A percentile compares a stretch with the other conserved stretches of the same genome.
These are phyloP conservation scores for Mortierella sp. DNA, from an alignment of 371 early-diverging fungal species.

Conservation along the genomic window DNA sequence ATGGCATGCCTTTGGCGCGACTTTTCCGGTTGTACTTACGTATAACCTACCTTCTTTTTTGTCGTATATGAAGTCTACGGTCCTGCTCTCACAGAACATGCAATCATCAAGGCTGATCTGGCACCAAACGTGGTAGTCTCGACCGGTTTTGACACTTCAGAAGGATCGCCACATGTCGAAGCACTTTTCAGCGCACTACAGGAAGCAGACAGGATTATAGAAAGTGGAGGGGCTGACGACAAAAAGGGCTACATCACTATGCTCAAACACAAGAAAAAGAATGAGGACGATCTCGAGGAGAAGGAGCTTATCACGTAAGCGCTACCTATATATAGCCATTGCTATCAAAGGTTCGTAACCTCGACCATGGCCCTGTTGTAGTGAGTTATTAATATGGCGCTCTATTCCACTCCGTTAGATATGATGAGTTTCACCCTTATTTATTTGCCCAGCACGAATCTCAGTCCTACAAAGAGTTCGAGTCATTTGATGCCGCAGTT, in stretches of 20 bases:
- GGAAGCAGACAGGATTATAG: conserved; percentile 69
- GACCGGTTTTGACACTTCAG: conserved; percentile 65
- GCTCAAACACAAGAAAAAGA: conserved; percentile 60
- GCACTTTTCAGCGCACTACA: conserved; percentile 59
- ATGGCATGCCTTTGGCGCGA: background rate
- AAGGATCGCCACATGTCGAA: conserved; percentile 55
- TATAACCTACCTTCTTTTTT: too few relatives aligned
- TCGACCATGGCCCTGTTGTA: too few relatives aligned
- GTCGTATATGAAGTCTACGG: conserved; percentile 71
- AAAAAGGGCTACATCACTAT: conserved; percentile 73
- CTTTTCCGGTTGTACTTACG: too few relatives aligned
- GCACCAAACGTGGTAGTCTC: conserved; percentile 72
- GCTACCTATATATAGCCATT: too few relatives aligned
- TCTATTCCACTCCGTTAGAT: conserved; percentile 49
- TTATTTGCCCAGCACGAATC: conserved; percentile 77
- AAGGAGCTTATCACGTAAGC: conserved; percentile 65
- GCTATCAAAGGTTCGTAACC: too few relatives aligned
- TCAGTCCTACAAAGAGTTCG: conserved; percentile 66
- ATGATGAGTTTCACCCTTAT: conserved; percentile 92
- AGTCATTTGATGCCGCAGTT: conserved; percentile 85
- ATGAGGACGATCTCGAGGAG: conserved; percentile 57
- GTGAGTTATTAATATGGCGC: too few relatives aligned
- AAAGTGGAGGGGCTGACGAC: conserved; percentile 57
- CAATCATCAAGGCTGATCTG: conserved; percentile 75
- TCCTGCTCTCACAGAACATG: conserved; percentile 91